A percentile compares a stretch with the other conserved stretches of the same genome.
Conservation (phyloP, 2,329 filamentous ascomycete genomes). For the Phaeosphaeriaceae sp. region DNA sequence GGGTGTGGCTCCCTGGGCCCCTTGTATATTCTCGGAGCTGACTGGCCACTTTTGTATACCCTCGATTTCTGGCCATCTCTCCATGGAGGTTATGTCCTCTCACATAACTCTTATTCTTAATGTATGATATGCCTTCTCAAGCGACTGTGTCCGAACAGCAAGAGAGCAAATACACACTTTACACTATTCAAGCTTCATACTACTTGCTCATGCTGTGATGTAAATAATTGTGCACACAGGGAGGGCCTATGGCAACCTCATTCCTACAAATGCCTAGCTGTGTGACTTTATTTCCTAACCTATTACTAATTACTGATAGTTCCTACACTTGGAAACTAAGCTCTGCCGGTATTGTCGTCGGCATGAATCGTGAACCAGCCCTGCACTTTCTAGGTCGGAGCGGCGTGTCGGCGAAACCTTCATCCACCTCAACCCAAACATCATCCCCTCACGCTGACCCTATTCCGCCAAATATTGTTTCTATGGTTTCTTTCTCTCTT, state of each 20-base stretch:
- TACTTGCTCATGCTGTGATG: not conserved
- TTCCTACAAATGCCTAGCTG: too few species aligned
- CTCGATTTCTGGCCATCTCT: conserved; percentile 32
- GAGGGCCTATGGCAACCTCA: not conserved
- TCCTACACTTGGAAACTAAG: too few species aligned
- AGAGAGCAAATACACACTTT: conserved; percentile 41
- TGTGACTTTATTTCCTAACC: too few species aligned
- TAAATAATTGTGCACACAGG: not conserved
- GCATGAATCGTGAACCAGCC: too few species aligned
- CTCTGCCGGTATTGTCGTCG: too few species aligned
- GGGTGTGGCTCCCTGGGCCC: conserved; percentile 25
- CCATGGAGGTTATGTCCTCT: conserved; percentile 46
- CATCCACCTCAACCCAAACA: conserved; percentile 16
- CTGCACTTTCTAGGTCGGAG: too few species aligned
- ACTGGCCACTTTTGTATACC: conserved; percentile 30
- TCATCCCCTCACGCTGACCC: conserved; percentile 4
- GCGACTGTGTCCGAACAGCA: conserved; percentile 38
- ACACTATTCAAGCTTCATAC: not conserved
- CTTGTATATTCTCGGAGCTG: conserved; percentile 49
- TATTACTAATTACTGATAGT: too few species aligned
- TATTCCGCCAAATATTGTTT: conserved; percentile 3
- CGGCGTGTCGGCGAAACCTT: conserved; percentile 23
- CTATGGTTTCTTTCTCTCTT: conserved; percentile 27
- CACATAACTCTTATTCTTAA: conserved; percentile 53
- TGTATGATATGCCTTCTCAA: conserved; percentile 47